Conservation (phyloP, 2,329 filamentous ascomycete species). For the Pseudopyrenochaeta lycopersici region DNA sequence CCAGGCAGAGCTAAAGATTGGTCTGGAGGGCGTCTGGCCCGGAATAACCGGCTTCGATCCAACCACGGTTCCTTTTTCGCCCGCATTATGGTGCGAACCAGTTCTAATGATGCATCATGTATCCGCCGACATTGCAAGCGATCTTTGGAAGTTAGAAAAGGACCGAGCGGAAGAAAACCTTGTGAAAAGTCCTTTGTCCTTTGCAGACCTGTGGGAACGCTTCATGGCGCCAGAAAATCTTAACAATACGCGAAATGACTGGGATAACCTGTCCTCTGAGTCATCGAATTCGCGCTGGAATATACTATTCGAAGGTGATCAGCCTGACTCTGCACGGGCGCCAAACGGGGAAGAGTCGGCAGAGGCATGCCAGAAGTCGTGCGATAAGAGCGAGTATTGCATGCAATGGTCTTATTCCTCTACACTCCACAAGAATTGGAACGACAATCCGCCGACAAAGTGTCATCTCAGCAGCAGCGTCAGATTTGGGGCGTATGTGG, state of each 20-base stretch:
- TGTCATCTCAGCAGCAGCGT: conserved; percentile 46
- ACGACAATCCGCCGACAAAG: conserved; percentile 42
- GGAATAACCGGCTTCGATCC: conserved; percentile 40
- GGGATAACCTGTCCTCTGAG: conserved; percentile 45
- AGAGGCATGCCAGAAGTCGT: conserved; percentile 40
- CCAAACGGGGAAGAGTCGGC: conserved; percentile 32
- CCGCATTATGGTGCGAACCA: conserved; percentile 53
- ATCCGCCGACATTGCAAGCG: conserved; percentile 51
- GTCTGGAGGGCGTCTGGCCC: conserved; percentile 59
- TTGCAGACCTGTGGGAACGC: conserved; percentile 38
- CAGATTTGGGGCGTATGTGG: conserved; percentile 30
- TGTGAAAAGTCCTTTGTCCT: conserved; percentile 26
- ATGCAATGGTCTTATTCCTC: conserved; percentile 47
- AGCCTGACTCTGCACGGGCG: conserved; percentile 25
- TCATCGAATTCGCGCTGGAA: conserved; percentile 42
- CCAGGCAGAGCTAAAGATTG: conserved; percentile 54
- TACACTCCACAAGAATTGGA: conserved; percentile 34
- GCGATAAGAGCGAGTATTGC: conserved; percentile 37
- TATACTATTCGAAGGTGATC: conserved; percentile 36
- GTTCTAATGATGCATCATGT: conserved; percentile 56
- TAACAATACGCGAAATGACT: conserved; percentile 33
- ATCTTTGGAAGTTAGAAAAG: conserved; percentile 58
- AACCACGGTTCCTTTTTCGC: conserved; percentile 51
- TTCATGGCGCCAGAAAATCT: conserved; percentile 41
- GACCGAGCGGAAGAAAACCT: conserved; percentile 29